Conservation (phyloP, 1,284 basidiomycete species). For the Microbotryum intermedium region DNA sequence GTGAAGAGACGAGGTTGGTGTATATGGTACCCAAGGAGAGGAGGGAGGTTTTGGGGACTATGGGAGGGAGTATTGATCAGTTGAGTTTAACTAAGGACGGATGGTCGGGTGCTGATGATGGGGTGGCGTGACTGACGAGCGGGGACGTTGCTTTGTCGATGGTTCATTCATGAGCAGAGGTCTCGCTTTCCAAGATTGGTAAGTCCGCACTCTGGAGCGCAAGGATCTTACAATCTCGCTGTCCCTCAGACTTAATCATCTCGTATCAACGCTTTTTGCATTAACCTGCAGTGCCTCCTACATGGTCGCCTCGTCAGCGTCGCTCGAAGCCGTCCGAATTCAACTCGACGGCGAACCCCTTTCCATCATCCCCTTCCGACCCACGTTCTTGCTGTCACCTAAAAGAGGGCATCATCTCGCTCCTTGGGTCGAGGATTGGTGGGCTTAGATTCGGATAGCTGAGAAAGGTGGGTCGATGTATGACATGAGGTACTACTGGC, state of each 20-base stretch:
- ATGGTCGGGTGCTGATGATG: too few relatives aligned
- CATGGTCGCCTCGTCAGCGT: conserved; percentile 15
- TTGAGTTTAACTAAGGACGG: neutral
- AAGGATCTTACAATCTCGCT: too few relatives aligned
- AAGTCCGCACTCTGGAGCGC: neutral
- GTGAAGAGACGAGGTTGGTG: conserved; percentile 1
- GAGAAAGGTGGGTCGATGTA: neutral
- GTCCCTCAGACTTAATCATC: too few relatives aligned
- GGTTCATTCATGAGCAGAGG: neutral
- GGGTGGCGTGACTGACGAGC: neutral
- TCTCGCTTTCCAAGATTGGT: conserved; percentile 13
- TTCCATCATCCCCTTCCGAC: conserved; percentile 9
- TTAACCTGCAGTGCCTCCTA: conserved; percentile 2
- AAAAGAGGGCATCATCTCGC: neutral
- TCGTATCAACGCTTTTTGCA: neutral
- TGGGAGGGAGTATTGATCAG: neutral
- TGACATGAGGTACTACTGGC: neutral
- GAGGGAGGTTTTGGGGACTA: conserved; percentile 2
- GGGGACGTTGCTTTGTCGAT: too few relatives aligned
- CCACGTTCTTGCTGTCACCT: conserved; percentile 6
- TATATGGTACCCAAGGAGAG: neutral
- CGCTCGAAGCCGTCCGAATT: neutral
- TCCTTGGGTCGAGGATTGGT: conserved; percentile 15
- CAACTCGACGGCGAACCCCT: conserved; percentile 5
- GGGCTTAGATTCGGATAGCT: conserved; percentile 2